phyloP scores from a whole-genome alignment of 2,329 filamentous ascomycete species.

The Aureobasidium sp. region DNA sequence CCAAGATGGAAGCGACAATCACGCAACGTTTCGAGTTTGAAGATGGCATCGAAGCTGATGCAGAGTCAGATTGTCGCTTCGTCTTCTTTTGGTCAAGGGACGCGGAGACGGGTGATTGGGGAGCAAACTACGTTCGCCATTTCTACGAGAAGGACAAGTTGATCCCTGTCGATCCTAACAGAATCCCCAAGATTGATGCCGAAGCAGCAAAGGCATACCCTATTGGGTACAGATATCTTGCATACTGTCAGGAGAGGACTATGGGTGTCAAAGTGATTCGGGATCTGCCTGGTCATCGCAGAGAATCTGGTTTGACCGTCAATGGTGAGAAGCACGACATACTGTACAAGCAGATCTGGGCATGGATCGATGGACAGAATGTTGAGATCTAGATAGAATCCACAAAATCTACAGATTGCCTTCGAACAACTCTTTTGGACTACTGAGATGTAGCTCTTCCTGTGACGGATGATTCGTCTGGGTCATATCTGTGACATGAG shows the following conservation, averaged over 20 bases:
- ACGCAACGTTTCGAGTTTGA: constrained; percentile 41
- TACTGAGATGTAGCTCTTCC: too few species aligned
- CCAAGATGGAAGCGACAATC: constrained; percentile 45
- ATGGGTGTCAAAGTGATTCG: constrained; percentile 38
- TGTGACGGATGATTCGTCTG: too few species aligned
- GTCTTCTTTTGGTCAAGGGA: constrained; percentile 21
- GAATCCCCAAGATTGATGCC: constrained; percentile 35
- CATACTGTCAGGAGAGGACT: constrained; percentile 38
- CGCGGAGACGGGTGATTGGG: constrained; percentile 30
- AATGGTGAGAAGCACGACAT: constrained; percentile 39
- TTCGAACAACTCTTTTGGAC: too few species aligned
- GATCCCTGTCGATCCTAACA: constrained; percentile 36
- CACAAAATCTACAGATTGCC: neutral
- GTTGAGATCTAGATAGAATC: neutral
- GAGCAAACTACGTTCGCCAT: constrained; percentile 38
- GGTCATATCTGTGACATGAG: too few species aligned
- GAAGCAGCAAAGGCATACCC: constrained; percentile 35
- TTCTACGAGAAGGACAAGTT: constrained; percentile 49
- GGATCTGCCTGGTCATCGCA: constrained; percentile 40
- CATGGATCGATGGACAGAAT: constrained; percentile 37
- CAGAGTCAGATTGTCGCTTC: constrained; percentile 37
- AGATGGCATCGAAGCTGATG: constrained; percentile 35
- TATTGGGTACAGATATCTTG: constrained; percentile 38
- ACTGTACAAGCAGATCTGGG: constrained; percentile 37
- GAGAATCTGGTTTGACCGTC: constrained; percentile 28